Percentiles rank a stretch among this genome's conserved stretches.
Conservation (phyloP, 1,284 basidiomycete genomes). For the Termitomyces sp. region DNA sequence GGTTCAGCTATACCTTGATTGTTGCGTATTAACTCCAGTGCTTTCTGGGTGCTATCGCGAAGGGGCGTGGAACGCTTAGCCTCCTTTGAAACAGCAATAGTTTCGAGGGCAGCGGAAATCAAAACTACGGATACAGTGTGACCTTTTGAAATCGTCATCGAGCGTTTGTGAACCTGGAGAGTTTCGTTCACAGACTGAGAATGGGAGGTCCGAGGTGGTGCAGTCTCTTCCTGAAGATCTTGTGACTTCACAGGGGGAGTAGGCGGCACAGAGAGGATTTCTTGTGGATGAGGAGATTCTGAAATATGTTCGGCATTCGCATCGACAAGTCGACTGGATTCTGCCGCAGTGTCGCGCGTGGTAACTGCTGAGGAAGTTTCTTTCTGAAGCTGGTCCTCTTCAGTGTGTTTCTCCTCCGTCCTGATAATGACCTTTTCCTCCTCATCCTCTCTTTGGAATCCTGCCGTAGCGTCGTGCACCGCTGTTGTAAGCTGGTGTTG, state of each 20-base stretch:
- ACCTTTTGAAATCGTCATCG: conserved; percentile 68
- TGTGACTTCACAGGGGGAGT: conserved; percentile 18
- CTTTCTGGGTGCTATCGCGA: conserved; percentile 76
- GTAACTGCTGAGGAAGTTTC: not conserved
- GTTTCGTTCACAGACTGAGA: conserved; percentile 2
- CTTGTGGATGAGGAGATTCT: not conserved
- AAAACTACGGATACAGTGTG: conserved; percentile 72
- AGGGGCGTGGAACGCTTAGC: conserved; percentile 81
- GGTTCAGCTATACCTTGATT: conserved; percentile 69
- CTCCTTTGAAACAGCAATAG: conserved; percentile 84
- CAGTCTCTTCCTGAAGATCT: conserved; percentile 1
- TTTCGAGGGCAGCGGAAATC: conserved; percentile 84
- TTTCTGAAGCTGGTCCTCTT: not conserved
- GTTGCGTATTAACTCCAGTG: conserved; percentile 77
- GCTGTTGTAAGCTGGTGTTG: not conserved
- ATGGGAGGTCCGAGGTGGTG: not conserved
- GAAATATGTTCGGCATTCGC: not conserved
- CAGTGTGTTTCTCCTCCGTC: not conserved
- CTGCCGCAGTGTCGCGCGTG: not conserved
- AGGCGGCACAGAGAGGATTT: conserved; percentile 10
- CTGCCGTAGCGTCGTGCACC: not conserved
- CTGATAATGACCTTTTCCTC: not conserved
- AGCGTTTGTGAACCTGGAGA: conserved; percentile 41
- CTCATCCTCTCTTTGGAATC: not conserved
- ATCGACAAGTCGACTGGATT: conserved; percentile 2